Evolutionary conservation across 2,329 filamentous ascomycete genomes (phyloP).

Genomic region (Talaromyces sp.): DNA sequence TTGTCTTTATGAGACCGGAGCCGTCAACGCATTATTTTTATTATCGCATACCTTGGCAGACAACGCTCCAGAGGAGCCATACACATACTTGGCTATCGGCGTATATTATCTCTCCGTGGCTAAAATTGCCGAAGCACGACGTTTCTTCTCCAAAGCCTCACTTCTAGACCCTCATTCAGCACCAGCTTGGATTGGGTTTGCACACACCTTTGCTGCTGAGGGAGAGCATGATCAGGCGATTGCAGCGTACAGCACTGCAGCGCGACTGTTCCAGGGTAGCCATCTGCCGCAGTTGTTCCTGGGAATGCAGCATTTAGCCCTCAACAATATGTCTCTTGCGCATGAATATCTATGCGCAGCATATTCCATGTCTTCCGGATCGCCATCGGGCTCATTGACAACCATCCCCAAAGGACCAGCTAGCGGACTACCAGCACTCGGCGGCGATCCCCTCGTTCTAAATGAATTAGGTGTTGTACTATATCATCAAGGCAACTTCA

Average conservation of each 20-base stretch:
- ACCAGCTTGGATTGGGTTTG: conserved; percentile 97
- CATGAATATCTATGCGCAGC: conserved; percentile 93
- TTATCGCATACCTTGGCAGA: conserved; percentile 91
- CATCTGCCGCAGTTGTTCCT: conserved; percentile 93
- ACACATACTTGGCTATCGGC: conserved; percentile 89
- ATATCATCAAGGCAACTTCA: conserved; percentile 80
- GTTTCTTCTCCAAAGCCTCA: conserved; percentile 95
- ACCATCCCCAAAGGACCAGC: conserved; percentile 25
- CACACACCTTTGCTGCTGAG: conserved; percentile 95
- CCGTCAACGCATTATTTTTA: conserved; percentile 85
- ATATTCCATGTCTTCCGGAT: conserved; percentile 57
- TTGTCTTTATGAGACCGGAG: conserved; percentile 79
- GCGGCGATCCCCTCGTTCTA: conserved; percentile 74
- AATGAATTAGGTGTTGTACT: conserved; percentile 97
- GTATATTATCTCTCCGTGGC: conserved; percentile 89
- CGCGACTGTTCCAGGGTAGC: conserved; percentile 91
- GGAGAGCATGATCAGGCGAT: conserved; percentile 98
- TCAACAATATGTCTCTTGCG: conserved; percentile 91
- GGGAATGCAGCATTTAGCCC: conserved; percentile 95
- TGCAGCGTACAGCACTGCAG: conserved; percentile 93
- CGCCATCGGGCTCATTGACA: conserved; percentile 29
- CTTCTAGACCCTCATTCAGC: conserved; percentile 98
- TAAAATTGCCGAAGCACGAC: conserved; percentile 86
- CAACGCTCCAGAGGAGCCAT: conserved; percentile 83
- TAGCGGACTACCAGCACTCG: conserved; percentile 26